Evolutionary conservation across 2,329 filamentous ascomycete genomes (phyloP).

Genomic region (Aspergillus jensenii): DNA sequence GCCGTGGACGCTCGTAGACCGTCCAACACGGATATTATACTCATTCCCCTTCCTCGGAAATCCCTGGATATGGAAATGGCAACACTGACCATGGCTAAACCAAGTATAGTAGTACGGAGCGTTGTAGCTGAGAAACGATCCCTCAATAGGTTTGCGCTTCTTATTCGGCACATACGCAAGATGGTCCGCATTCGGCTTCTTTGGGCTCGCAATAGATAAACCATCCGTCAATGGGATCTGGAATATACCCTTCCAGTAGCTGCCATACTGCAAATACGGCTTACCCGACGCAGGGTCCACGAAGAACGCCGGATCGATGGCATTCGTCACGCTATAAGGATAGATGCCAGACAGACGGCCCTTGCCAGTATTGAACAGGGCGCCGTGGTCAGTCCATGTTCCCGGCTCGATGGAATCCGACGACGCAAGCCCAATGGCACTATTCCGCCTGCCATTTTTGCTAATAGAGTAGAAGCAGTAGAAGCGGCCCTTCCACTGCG

Average conservation of each 20-base stretch:
- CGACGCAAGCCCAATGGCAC: conserved; percentile 38
- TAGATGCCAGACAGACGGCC: conserved; percentile 25
- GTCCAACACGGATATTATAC: conserved; percentile 38
- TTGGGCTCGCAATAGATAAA: conserved; percentile 25
- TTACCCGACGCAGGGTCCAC: conserved; percentile 23
- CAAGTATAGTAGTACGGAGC: conserved; percentile 40
- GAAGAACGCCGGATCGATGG: conserved; percentile 37
- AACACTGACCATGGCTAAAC: conserved; percentile 42
- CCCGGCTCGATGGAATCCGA: conserved; percentile 23
- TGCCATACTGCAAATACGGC: conserved; percentile 36
- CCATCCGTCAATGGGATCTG: conserved; percentile 34
- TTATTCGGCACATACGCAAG: conserved; percentile 25
- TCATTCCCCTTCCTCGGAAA: conserved; percentile 32
- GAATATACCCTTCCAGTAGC: conserved; percentile 38
- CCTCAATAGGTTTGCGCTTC: conserved; percentile 31
- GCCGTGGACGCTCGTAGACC: conserved; percentile 32
- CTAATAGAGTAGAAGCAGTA: conserved; percentile 41
- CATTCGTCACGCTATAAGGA: conserved; percentile 37
- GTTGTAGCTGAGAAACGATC: conserved; percentile 36
- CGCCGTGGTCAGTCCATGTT: conserved; percentile 37
- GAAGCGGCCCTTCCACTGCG: conserved; percentile 29
- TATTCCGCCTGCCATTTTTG: conserved; percentile 27
- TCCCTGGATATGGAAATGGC: conserved; percentile 24
- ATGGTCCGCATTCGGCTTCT: conserved; percentile 26
- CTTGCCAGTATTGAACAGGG: conserved; percentile 30